These are phyloP conservation scores for Ascochyta pisi DNA, from an alignment of 2,329 filamentous ascomycete species.

Conservation along the genomic window DNA sequence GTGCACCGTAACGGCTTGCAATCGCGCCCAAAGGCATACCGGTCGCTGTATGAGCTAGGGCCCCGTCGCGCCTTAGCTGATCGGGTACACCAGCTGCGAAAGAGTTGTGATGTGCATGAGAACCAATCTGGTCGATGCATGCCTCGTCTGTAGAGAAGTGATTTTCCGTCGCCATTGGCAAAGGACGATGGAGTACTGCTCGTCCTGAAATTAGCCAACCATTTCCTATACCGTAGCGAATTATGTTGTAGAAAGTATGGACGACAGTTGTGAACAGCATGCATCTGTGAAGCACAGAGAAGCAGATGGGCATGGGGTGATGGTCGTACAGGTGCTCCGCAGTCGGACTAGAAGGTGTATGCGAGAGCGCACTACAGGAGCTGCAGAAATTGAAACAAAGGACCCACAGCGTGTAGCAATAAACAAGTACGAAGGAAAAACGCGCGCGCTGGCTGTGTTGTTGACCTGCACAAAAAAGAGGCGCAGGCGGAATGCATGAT, in stretches of 20 bases:
- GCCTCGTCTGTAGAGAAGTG: slow-evolving; percentile 54
- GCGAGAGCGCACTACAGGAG: slow-evolving; percentile 47
- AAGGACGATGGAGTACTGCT: slow-evolving; percentile 53
- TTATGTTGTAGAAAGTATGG: slow-evolving; percentile 42
- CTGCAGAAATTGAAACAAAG: slow-evolving; percentile 31
- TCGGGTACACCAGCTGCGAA: slow-evolving; percentile 56
- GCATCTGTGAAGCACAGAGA: slow-evolving; percentile 35
- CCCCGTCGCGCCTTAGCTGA: slow-evolving; percentile 59
- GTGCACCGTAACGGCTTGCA: slow-evolving; percentile 59
- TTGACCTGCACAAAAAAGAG: slow-evolving; percentile 39
- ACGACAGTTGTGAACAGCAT: slow-evolving; percentile 50
- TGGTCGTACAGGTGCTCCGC: slow-evolving; percentile 46
- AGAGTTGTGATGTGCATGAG: slow-evolving; percentile 54
- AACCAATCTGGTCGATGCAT: slow-evolving; percentile 54
- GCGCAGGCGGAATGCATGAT: slow-evolving; percentile 42
- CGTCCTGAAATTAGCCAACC: slow-evolving; percentile 53
- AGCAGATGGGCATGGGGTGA: slow-evolving; percentile 39
- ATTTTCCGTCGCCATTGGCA: slow-evolving; percentile 53
- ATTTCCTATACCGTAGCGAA: slow-evolving; percentile 24
- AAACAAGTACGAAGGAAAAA: slow-evolving; percentile 27
- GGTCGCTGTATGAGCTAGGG: slow-evolving; percentile 55
- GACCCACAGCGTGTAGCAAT: slow-evolving; percentile 43
- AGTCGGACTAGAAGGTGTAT: slow-evolving; percentile 42
- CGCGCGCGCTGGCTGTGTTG: slow-evolving; percentile 34
- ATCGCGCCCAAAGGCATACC: slow-evolving; percentile 57